Percentiles rank a stretch among this genome's conserved stretches.
Conservation (phyloP, 2,329 filamentous ascomycete genomes). For the Metarhizium sp. region DNA sequence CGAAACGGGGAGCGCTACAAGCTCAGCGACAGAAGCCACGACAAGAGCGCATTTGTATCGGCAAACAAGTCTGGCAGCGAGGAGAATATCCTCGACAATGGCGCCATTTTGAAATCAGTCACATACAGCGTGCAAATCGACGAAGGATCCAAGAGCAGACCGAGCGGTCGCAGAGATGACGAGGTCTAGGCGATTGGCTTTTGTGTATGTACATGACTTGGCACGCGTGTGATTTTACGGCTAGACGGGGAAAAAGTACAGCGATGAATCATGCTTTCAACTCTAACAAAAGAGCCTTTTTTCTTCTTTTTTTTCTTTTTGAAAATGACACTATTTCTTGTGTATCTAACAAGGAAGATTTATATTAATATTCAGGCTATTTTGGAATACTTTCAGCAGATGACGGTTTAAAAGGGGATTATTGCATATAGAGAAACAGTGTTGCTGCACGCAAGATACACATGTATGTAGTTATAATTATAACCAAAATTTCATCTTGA, state of each 20-base stretch:
- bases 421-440: too few relatives aligned
- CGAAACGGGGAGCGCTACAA: slow-evolving; percentile 25
- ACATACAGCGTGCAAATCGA: slow-evolving; percentile 31
- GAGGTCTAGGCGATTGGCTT: not conserved
- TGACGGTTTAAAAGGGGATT: too few relatives aligned
- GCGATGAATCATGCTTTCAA: too few relatives aligned
- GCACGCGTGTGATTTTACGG: not conserved
- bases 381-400: not conserved
- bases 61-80: slow-evolving; percentile 22
- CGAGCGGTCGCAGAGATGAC: slow-evolving; percentile 1
- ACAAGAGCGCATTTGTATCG: slow-evolving; percentile 19
- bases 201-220: not conserved
- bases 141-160: slow-evolving; percentile 10
- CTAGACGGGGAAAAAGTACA: not conserved
- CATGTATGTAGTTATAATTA: too few relatives aligned
- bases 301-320: not conserved
- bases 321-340: not conserved
- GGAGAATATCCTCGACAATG: slow-evolving; percentile 27
- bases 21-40: slow-evolving; percentile 26
- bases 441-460: too few relatives aligned
- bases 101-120: slow-evolving; percentile 31
- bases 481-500: too few relatives aligned
- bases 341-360: too few relatives aligned
- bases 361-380: not conserved
- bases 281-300: too few relatives aligned